These are phyloP conservation scores for Cercospora sp. DNA, from an alignment of 2,329 filamentous ascomycete genomes.

Conservation along the genomic window DNA sequence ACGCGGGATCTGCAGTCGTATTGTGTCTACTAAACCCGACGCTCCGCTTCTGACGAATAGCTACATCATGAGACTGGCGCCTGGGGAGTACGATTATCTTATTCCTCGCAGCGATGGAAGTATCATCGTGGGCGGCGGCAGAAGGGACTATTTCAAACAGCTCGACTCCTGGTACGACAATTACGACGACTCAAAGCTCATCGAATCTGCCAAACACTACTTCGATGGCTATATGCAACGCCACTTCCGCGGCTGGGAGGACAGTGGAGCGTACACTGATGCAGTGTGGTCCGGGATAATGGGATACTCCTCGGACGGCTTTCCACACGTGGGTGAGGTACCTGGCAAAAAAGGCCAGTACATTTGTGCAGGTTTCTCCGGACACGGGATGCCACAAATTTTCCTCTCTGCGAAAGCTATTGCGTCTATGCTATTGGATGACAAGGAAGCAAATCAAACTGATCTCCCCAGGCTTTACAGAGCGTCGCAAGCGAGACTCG, in stretches of 20 bases:
- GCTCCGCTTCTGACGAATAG: conserved; percentile 33
- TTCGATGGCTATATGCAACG: conserved; percentile 54
- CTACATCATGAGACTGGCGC: conserved; percentile 30
- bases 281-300: conserved; percentile 49
- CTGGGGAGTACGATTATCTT: conserved; percentile 41
- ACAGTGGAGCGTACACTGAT: conserved; percentile 36
- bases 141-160: conserved; percentile 24
- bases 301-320: conserved; percentile 30
- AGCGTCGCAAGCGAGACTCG: conserved; percentile 19
- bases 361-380: conserved; percentile 31
- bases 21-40: conserved; percentile 19
- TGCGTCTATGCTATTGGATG: conserved; percentile 23
- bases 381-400: conserved; percentile 31
- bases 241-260: conserved; percentile 53
- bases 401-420: conserved; percentile 27
- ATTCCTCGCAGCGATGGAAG: conserved; percentile 50
- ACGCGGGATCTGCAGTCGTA: conserved; percentile 53
- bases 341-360: conserved; percentile 24
- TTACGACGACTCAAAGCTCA: conserved; percentile 48
- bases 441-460: conserved; percentile 16
- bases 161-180: conserved; percentile 49
- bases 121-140: conserved; percentile 49
- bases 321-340: conserved; percentile 30
- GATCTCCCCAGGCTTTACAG: conserved; percentile 28
- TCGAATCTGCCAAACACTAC: conserved; percentile 47